Conservation (phyloP, 768 basidiomycete species). For the Phaeotremella skinneri region DNA sequence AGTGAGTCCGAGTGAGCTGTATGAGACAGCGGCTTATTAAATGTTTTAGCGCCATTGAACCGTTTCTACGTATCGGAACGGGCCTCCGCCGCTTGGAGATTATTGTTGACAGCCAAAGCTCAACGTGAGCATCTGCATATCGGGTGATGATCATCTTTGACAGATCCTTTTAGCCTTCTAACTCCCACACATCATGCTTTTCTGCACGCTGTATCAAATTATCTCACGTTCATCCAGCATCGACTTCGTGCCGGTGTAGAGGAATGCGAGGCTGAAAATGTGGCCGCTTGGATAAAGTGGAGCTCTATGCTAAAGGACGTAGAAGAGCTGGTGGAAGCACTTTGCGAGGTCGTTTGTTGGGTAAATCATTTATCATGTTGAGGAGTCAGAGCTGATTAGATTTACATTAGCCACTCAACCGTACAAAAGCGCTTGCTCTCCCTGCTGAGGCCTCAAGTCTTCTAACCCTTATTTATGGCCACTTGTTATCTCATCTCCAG, state of each 20-base stretch:
- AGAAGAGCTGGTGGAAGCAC: constrained; percentile 8
- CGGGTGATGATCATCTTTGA: neutral
- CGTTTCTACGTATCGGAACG: constrained; percentile 33
- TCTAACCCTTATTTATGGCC: constrained; percentile 29
- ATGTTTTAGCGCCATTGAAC: constrained; percentile 14
- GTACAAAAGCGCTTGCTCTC: constrained; percentile 8
- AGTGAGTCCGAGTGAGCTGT: constrained; percentile 16
- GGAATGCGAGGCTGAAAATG: constrained; percentile 8
- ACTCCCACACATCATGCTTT: constrained; percentile 45
- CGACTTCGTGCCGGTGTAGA: constrained; percentile 21
- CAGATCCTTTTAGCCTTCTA: constrained; percentile 17
- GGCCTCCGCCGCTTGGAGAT: constrained; percentile 34
- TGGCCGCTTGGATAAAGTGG: constrained; percentile 24
- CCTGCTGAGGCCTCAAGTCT: constrained; percentile 31
- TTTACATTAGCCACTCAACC: constrained; percentile 22
- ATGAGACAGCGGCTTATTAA: neutral
- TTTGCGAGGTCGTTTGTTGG: constrained; percentile 40
- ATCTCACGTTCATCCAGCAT: constrained; percentile 35
- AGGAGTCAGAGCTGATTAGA: neutral
- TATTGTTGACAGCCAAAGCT: constrained; percentile 26
- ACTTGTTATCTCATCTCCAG: constrained; percentile 23
- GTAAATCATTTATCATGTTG: constrained; percentile 15
- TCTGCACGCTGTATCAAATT: constrained; percentile 33
- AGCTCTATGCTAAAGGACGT: constrained; percentile 20
- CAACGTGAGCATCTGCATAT: constrained; percentile 16